Percentiles rank a stretch among this genome's conserved stretches.
These are phyloP conservation scores for Plantago coronopus DNA, from an alignment of 305 asterid species.

Conservation along the genomic window DNA sequence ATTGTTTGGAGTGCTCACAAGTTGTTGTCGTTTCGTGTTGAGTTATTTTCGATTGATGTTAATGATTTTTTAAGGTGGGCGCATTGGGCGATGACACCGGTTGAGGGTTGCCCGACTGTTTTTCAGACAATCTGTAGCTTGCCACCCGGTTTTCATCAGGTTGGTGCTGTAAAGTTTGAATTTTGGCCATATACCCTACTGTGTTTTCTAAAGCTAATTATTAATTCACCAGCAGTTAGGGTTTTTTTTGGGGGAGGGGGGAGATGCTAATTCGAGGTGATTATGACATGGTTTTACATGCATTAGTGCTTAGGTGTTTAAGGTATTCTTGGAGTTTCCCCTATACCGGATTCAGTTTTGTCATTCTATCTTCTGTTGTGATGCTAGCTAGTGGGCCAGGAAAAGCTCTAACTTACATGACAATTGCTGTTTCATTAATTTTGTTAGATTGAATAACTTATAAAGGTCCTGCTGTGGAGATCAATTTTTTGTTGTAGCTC, in stretches of 20 bases:
- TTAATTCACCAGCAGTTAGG: not conserved
- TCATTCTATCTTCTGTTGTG: not conserved
- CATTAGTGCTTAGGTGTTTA: not conserved
- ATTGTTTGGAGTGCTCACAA: not conserved
- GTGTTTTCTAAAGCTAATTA: too few relatives aligned
- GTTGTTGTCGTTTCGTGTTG: not conserved
- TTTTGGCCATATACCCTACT: slow-evolving; percentile 7
- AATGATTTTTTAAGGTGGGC: slow-evolving; percentile 58
- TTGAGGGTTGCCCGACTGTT: slow-evolving; percentile 94
- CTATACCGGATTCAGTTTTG: too few relatives aligned
- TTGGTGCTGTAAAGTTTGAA: slow-evolving; percentile 27
- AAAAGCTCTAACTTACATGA: not conserved
- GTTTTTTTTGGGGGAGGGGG: too few relatives aligned
- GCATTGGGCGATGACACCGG: slow-evolving; percentile 88
- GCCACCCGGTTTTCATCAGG: slow-evolving; percentile 94
- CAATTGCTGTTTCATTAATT: not conserved
- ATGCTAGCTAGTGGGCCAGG: slow-evolving; percentile 8
- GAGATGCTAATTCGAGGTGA: too few relatives aligned
- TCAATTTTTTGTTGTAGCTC: not conserved
- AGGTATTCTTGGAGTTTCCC: too few relatives aligned
- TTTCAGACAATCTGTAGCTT: slow-evolving; percentile 85
- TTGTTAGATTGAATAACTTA: not conserved
- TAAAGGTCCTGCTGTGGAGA: not conserved
- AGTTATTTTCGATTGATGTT: slow-evolving; percentile 7
- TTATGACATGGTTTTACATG: too few relatives aligned